Base-by-base conservation (phyloP, 306 rosid genomes). In the Acacia melanoxylon region DNA sequence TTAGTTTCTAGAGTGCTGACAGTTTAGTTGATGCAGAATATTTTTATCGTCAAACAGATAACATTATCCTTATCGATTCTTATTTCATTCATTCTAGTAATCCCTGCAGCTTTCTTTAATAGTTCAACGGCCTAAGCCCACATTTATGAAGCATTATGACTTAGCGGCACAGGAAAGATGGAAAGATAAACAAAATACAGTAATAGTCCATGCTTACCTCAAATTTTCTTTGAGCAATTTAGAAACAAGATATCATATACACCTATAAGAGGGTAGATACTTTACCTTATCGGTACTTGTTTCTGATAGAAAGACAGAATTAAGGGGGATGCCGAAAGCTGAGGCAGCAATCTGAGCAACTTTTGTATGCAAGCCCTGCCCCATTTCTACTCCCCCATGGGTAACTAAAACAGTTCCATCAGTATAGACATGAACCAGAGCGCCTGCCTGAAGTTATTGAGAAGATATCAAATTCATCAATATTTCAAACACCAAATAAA, bases 321-420 rank as follows among this genome's bases (percentile, higher is more conserved):
- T 84, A 78, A 95, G 96, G 74, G 98, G 93, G 83, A 95, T 91
- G 84, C 82, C 81, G 83, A 93, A 95, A 82, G 97, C 97, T 72
- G 99, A 95, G 82, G 98, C 98, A 75, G 99, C 99, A 86, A 95
- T 76, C 87, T 93, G 98, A 63, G 99, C 97, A 82, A 95, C 91
- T 86, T 95, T 95, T 42, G 99, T 93, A 80, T 95, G 99, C 78
- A 95, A 88, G 74, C 99, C 99, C 90, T 95, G 99, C 79, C 99
- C 99, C 98, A 93, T 95, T 83, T 95, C 98, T 70, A 95, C 99
- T 82, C 99, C 99, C 74, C 98, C 99, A 84, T 92, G 99, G 62
- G 96, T 74, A 80, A 95, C 96, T 85, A 95, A 86, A 91, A 95
- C 99, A 31, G 97, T 93, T 85, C 99, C 99, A 86, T 95, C 98